phyloP scores from a whole-genome alignment of 768 basidiomycete species.

The Hygrophoropsis aurantiaca region DNA sequence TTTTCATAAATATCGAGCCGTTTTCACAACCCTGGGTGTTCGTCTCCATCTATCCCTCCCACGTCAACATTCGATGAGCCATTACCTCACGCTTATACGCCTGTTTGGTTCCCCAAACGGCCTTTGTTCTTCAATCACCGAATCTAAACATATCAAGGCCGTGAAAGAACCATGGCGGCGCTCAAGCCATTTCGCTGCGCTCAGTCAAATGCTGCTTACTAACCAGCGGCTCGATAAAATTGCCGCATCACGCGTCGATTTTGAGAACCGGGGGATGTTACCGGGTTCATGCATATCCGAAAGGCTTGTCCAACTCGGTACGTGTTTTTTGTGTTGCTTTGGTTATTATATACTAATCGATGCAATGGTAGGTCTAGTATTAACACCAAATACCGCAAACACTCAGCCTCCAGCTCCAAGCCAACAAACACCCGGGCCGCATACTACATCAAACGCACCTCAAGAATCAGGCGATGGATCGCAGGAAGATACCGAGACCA shows the following conservation, averaged over 20 bases:
- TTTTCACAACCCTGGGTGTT: constrained; percentile 10
- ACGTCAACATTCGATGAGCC: constrained; percentile 20
- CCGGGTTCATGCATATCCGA: constrained; percentile 2
- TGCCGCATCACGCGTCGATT: constrained; percentile 13
- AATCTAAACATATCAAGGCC: constrained; percentile 11
- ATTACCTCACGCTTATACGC: constrained; percentile 11
- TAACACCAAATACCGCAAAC: neutral
- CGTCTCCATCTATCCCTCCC: constrained; percentile 17
- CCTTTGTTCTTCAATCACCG: constrained; percentile 10
- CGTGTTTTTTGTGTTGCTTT: neutral
- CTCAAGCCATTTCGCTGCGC: constrained; percentile 25
- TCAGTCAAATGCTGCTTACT: constrained; percentile 31
- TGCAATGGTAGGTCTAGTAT: no score
- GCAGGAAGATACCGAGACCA: neutral
- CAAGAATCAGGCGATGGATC: neutral
- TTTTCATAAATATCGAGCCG: constrained; percentile 11
- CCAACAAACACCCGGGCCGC: no score
- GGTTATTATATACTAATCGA: neutral
- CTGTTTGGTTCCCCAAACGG: constrained; percentile 16
- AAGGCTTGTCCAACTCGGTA: neutral
- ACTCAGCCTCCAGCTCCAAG: neutral
- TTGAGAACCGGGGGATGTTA: constrained; percentile 23
- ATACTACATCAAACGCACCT: no score
- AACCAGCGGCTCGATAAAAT: constrained; percentile 32
- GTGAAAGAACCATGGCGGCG: constrained; percentile 12